Conservation (phyloP, 2,329 filamentous ascomycete species). For the Arthrobotrys pseudoclavata region DNA sequence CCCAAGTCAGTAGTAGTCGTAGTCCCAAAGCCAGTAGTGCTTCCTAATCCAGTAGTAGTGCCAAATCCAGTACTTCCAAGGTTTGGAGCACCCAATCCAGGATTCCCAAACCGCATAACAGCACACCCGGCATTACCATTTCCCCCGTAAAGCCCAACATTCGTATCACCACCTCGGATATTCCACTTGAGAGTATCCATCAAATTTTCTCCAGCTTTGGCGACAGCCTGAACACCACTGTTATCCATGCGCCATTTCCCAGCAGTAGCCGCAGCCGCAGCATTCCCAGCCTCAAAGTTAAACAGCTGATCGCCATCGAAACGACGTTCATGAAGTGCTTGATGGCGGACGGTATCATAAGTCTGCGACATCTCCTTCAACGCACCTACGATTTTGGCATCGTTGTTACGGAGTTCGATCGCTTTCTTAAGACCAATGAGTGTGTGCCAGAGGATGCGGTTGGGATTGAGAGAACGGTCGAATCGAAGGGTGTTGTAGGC, state of each 20-base stretch:
- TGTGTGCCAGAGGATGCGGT: conserved; percentile 30
- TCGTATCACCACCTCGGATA: conserved; percentile 38
- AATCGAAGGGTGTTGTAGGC: conserved; percentile 29
- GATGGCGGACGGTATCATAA: conserved; percentile 30
- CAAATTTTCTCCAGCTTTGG: conserved; percentile 23
- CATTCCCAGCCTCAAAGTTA: not conserved
- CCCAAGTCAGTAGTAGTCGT: not conserved
- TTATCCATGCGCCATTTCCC: not conserved
- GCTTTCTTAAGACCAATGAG: conserved; percentile 22
- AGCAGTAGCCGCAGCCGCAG: not conserved
- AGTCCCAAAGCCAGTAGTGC: not conserved
- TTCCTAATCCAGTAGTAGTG: no score
- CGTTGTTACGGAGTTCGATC: conserved; percentile 38
- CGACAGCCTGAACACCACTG: not conserved
- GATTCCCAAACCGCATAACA: conserved; percentile 1
- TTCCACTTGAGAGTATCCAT: conserved; percentile 50
- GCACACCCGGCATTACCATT: conserved; percentile 20
- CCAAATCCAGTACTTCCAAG: no score
- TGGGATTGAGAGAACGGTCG: conserved; percentile 24
- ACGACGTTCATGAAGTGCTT: conserved; percentile 41
- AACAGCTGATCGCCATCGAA: conserved; percentile 22
- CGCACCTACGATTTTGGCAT: conserved; percentile 39
- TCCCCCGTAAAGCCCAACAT: conserved; percentile 6
- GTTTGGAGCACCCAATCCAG: not conserved
- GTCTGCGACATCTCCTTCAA: conserved; percentile 46